Evolutionary conservation across 1,284 basidiomycete species (phyloP).

Genomic region (Naganishia albida): DNA sequence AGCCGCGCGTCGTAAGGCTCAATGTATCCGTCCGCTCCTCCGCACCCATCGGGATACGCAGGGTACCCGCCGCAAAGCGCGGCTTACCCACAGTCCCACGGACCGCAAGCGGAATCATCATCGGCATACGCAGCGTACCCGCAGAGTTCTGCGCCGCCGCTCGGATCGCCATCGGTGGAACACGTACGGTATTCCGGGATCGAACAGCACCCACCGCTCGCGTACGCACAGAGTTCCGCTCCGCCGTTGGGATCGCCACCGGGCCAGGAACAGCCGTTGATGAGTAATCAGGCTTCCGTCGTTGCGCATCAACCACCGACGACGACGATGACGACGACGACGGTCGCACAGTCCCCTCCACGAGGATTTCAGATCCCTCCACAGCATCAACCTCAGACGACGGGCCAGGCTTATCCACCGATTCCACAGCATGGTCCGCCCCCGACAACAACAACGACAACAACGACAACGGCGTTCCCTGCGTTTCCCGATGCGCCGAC

Average conservation of each 20-base stretch:
- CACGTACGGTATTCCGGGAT: conserved; percentile 9
- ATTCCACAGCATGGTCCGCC: conserved; percentile 3
- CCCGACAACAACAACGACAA: too few relatives aligned
- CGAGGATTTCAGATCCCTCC: conserved; percentile 2
- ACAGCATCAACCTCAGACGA: conserved; percentile 17
- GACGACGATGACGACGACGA: conserved; percentile 29
- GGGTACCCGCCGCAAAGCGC: neutral
- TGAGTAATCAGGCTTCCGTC: conserved; percentile 32
- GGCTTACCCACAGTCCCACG: too few relatives aligned
- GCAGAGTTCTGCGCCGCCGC: conserved; percentile 37
- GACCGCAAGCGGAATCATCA: neutral
- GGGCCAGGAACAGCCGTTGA: conserved; percentile 39
- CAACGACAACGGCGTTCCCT: conserved; percentile 13
- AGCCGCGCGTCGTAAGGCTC: too few relatives aligned
- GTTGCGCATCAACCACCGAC: conserved; percentile 36
- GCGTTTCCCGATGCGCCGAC: conserved; percentile 22
- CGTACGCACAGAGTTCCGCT: conserved; percentile 33
- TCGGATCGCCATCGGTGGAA: conserved; percentile 43
- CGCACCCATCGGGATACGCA: conserved; percentile 18
- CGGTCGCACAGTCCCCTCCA: conserved; percentile 28
- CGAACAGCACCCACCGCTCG: neutral
- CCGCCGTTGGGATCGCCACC: conserved; percentile 44
- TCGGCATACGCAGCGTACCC: conserved; percentile 35
- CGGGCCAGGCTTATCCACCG: neutral
- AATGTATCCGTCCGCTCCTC: conserved; percentile 40